Percentiles rank a stretch among this genome's conserved stretches.
phyloP scores from a whole-genome alignment of 2,329 filamentous ascomycete species.

The Monosporascus sp. region DNA sequence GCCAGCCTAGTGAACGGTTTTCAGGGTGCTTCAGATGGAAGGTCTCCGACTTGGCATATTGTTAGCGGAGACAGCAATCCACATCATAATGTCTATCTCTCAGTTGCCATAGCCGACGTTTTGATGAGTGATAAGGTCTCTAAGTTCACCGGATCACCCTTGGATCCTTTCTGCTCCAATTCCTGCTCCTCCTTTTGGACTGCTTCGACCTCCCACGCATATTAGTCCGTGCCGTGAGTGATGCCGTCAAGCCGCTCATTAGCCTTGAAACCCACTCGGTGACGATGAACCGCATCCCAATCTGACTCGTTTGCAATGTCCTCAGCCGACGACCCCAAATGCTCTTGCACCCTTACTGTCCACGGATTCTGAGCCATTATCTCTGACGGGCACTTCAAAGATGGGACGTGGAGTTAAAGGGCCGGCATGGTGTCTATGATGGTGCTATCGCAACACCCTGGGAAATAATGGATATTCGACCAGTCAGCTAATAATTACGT shows the following conservation, averaged over 20 bases:
- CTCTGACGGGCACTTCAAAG: slow-evolving; percentile 19
- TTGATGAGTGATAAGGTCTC: not conserved
- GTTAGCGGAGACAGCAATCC: not conserved
- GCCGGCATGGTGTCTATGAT: too few relatives aligned
- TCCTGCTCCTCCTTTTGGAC: not conserved
- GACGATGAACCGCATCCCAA: slow-evolving; percentile 31
- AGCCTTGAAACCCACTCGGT: slow-evolving; percentile 24
- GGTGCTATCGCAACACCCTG: too few relatives aligned
- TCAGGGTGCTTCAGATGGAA: not conserved
- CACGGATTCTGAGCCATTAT: not conserved
- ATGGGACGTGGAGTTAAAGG: not conserved
- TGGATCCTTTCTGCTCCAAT: not conserved
- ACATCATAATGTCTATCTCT: not conserved
- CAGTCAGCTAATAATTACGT: too few relatives aligned
- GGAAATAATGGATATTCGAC: too few relatives aligned
- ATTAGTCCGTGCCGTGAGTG: slow-evolving; percentile 26
- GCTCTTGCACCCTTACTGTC: not conserved
- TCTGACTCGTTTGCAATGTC: slow-evolving; percentile 38
- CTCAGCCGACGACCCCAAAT: slow-evolving; percentile 27
- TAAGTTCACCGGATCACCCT: not conserved
- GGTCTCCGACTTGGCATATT: not conserved
- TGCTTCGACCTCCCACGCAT: not conserved
- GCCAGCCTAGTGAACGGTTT: not conserved
- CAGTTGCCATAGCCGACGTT: not conserved
- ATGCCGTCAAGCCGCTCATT: slow-evolving; percentile 32